Conservation (phyloP, 2,329 filamentous ascomycete genomes). For the Pestalotiopsis sp. region DNA sequence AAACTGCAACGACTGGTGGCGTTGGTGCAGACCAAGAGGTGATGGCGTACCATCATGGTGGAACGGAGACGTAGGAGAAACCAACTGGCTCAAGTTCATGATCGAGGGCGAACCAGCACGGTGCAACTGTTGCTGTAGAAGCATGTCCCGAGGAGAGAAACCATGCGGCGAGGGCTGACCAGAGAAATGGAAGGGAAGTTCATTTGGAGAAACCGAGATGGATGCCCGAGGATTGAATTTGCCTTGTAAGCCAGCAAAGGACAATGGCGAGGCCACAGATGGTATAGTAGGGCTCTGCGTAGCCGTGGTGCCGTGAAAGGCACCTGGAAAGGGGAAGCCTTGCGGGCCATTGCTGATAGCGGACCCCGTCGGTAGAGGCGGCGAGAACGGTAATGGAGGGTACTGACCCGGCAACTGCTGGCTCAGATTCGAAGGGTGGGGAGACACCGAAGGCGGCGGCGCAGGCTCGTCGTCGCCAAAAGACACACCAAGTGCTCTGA, state of each 20-base stretch:
- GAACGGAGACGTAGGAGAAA: conserved; percentile 69
- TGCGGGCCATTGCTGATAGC: conserved; percentile 68
- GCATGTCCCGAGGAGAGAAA: conserved; percentile 61
- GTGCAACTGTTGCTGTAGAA: conserved; percentile 53
- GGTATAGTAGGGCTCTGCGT: conserved; percentile 65
- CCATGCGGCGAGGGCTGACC: conserved; percentile 63
- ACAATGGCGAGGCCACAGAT: conserved; percentile 73
- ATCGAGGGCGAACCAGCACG: conserved; percentile 68
- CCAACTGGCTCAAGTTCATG: conserved; percentile 54
- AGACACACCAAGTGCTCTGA: conserved; percentile 87
- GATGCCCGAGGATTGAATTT: conserved; percentile 75
- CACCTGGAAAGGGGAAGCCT: conserved; percentile 58
- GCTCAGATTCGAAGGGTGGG: conserved; percentile 63
- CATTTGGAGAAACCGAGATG: conserved; percentile 65
- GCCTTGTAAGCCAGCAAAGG: conserved; percentile 61
- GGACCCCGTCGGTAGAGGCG: conserved; percentile 79
- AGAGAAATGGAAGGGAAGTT: conserved; percentile 70
- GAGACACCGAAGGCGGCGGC: conserved; percentile 65
- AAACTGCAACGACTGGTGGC: conserved; percentile 63
- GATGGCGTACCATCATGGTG: conserved; percentile 53
- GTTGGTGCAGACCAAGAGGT: conserved; percentile 51
- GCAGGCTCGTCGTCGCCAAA: conserved; percentile 73
- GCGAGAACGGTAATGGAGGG: conserved; percentile 78
- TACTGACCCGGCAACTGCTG: conserved; percentile 75
- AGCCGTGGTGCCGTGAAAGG: conserved; percentile 64